phyloP scores from a whole-genome alignment of 345 rosid species.

The Turnera subulata region DNA sequence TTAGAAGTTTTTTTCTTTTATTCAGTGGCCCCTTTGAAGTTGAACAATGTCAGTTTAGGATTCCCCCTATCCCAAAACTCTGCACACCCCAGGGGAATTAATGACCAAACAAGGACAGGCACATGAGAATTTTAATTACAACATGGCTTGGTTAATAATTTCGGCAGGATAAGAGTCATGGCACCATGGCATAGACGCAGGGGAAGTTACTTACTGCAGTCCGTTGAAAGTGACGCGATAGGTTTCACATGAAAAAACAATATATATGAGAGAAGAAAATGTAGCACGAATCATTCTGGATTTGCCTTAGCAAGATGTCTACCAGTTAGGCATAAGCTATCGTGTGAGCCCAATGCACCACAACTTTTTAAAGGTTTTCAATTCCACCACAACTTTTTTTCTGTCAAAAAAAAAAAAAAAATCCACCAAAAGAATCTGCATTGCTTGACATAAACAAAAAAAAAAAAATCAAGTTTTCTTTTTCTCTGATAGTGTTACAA shows the following conservation, averaged over 20 bases:
- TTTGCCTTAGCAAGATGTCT: not conserved
- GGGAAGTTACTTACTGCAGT: not conserved
- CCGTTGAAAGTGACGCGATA: not conserved
- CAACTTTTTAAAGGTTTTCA: too few relatives aligned
- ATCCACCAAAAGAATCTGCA: too few relatives aligned
- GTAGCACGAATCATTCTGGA: not conserved
- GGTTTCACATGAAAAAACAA: too few relatives aligned
- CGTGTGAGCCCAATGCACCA: too few relatives aligned
- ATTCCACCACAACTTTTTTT: too few relatives aligned
- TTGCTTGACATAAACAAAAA: too few relatives aligned
- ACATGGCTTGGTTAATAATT: not conserved
- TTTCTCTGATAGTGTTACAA: too few relatives aligned
- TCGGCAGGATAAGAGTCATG: not conserved
- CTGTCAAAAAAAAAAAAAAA: too few relatives aligned
- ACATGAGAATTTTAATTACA: slow-evolving; percentile 19
- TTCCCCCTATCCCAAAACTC: not conserved
- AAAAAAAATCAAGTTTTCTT: too few relatives aligned
- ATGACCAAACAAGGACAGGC: slow-evolving; percentile 14
- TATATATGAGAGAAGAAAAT: too few relatives aligned
- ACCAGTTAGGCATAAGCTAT: too few relatives aligned
- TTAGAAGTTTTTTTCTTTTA: not conserved
- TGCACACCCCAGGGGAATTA: slow-evolving; percentile 5
- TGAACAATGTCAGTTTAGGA: slow-evolving; percentile 1
- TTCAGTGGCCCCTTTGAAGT: not conserved
- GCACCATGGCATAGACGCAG: slow-evolving; percentile 3